These are phyloP conservation scores for Metschnikowia gelsemii DNA, from an alignment of 805 yeast species.

Conservation along the genomic window DNA sequence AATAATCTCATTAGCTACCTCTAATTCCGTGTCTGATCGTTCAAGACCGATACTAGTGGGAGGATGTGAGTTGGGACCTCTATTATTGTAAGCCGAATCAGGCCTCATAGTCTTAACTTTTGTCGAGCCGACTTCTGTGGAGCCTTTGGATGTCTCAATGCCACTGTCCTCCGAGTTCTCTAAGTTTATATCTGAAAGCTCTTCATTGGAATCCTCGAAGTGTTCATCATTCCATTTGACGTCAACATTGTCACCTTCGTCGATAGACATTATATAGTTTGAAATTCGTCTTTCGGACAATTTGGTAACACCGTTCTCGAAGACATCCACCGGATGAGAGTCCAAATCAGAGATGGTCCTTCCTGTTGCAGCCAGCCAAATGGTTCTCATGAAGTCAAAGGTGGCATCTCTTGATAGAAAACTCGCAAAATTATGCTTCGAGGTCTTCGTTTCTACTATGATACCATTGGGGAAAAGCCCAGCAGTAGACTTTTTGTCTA, in stretches of 20 bases:
- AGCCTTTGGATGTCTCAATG: not conserved
- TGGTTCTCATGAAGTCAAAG: conserved; percentile 61
- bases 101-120: conserved; percentile 34
- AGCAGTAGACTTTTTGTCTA: conserved; percentile 83
- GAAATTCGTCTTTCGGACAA: conserved; percentile 15
- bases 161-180: not conserved
- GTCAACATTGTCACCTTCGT: conserved; percentile 18
- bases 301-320: conserved; percentile 1
- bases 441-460: conserved; percentile 59
- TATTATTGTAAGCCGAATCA: conserved; percentile 33
- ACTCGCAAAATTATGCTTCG: conserved; percentile 79
- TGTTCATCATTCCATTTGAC: conserved; percentile 7
- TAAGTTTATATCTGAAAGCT: conserved; percentile 2
- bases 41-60: conserved; percentile 38
- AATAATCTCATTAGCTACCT: conserved; percentile 52
- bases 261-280: conserved; percentile 18
- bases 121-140: not conserved
- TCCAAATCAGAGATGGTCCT: conserved; percentile 19
- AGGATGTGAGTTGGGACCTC: conserved; percentile 47
- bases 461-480: conserved; percentile 93
- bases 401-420: conserved; percentile 81
- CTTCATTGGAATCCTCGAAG: conserved; percentile 13
- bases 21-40: conserved; percentile 45
- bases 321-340: conserved; percentile 2
- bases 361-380: conserved; percentile 52